A percentile compares a stretch with the other conserved stretches of the same genome.
Conservation (phyloP, 176 grass and related monocot species). For the Microstegium vimineum region DNA sequence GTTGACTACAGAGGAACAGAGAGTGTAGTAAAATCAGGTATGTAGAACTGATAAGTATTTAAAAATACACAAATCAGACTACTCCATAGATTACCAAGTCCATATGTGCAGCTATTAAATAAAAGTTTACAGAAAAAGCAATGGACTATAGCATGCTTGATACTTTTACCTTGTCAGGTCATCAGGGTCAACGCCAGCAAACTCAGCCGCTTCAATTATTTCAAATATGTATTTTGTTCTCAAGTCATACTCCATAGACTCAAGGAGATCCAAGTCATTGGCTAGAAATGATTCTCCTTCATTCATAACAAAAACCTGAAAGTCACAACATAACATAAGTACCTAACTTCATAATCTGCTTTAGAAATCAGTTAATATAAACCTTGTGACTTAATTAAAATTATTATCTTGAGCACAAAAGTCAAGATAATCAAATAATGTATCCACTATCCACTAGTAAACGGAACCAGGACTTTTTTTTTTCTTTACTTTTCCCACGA, state of each 20-base stretch:
- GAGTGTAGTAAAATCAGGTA: background rate
- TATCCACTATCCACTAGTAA: background rate
- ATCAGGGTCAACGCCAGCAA: constrained; percentile 75
- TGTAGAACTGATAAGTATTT: constrained; percentile 15
- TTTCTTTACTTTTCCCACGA: background rate
- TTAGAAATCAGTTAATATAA: constrained; percentile 25
- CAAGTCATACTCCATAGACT: constrained; percentile 78
- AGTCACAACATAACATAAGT: constrained; percentile 18
- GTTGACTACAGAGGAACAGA: constrained; percentile 25
- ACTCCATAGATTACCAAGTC: constrained; percentile 20
- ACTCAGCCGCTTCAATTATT: constrained; percentile 82
- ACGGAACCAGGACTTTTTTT: background rate
- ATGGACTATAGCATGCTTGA: background rate
- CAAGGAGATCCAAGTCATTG: constrained; percentile 81
- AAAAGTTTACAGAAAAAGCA: background rate
- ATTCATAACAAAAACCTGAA: constrained; percentile 74
- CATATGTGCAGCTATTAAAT: constrained; percentile 31
- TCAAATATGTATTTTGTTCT: constrained; percentile 89
- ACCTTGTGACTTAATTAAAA: constrained; percentile 16
- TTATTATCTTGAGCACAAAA: background rate
- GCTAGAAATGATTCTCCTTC: constrained; percentile 72
- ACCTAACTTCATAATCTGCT: constrained; percentile 22
- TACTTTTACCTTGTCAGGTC: constrained; percentile 81
- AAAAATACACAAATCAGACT: constrained; percentile 15
- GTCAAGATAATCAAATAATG: background rate